Conservation (phyloP, 257 asterid genomes). For the Scutellaria baicalensis region DNA sequence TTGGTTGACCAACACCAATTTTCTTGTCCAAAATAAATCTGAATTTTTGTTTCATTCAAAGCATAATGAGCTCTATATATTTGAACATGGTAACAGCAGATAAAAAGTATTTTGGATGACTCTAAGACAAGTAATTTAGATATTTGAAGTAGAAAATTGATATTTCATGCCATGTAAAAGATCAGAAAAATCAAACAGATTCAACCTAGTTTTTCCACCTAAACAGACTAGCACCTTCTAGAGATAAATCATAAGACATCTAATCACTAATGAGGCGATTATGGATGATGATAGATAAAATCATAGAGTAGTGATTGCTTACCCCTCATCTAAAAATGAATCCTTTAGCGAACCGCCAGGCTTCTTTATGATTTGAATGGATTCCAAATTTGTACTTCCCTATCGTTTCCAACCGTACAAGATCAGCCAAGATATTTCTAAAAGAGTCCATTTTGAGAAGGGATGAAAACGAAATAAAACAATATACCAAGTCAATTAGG, state of each 20-base stretch:
- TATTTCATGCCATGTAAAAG: neutral
- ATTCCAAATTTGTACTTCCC: conserved; percentile 94
- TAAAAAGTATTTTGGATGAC: neutral
- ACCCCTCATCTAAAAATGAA: conserved; percentile 92
- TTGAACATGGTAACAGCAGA: neutral
- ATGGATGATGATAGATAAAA: neutral
- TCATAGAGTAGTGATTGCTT: conserved; percentile 6
- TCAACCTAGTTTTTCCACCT: neutral
- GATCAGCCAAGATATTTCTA: neutral
- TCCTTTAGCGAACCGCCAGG: conserved; percentile 88
- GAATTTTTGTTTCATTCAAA: conserved; percentile 4
- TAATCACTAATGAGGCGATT: neutral
- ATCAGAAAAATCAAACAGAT: neutral
- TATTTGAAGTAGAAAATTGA: neutral
- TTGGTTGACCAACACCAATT: conserved; percentile 97
- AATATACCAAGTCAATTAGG: neutral
- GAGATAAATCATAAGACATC: neutral
- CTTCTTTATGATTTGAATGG: conserved; percentile 90
- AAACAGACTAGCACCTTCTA: neutral
- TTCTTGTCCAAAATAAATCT: conserved; percentile 95
- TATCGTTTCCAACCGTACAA: conserved; percentile 28
- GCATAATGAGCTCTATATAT: neutral
- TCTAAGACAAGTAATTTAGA: neutral
- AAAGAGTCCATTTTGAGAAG: neutral
- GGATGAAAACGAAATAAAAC: neutral